Conservation (phyloP, 768 basidiomycete species). For the Xanthoconium purpureum region DNA sequence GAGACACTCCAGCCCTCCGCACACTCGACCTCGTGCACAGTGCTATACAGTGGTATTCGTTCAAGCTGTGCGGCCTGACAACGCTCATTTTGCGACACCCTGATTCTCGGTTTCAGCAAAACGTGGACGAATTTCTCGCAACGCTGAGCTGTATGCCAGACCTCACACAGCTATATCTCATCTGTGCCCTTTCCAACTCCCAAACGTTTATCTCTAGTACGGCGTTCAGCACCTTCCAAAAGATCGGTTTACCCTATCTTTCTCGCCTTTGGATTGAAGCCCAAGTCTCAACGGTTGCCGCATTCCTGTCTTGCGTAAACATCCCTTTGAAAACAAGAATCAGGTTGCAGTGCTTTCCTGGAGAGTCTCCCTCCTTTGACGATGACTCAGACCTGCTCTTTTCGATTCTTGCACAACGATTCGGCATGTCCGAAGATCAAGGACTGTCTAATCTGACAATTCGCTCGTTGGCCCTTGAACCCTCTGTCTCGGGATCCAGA, state of each 20-base stretch:
- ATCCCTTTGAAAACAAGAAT: background rate
- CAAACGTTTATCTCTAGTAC: no score
- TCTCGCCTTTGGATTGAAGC: background rate
- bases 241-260: background rate
- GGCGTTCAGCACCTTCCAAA: background rate
- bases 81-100: constrained; percentile 33
- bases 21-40: background rate
- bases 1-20: background rate
- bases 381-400: background rate
- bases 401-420: background rate
- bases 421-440: background rate
- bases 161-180: no score
- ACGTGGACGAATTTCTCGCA: background rate
- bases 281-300: no score
- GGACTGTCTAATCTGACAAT: background rate
- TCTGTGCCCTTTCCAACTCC: no score
- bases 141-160: constrained; percentile 30
- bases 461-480: background rate
- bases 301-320: no score
- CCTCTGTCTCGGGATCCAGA: no score
- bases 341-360: no score
- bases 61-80: constrained; percentile 26
- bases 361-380: background rate
- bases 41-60: background rate
- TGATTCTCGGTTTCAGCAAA: constrained; percentile 26